These are phyloP conservation scores for Diaporthe longicolla DNA, from an alignment of 2,329 filamentous ascomycete species.

Conservation along the genomic window DNA sequence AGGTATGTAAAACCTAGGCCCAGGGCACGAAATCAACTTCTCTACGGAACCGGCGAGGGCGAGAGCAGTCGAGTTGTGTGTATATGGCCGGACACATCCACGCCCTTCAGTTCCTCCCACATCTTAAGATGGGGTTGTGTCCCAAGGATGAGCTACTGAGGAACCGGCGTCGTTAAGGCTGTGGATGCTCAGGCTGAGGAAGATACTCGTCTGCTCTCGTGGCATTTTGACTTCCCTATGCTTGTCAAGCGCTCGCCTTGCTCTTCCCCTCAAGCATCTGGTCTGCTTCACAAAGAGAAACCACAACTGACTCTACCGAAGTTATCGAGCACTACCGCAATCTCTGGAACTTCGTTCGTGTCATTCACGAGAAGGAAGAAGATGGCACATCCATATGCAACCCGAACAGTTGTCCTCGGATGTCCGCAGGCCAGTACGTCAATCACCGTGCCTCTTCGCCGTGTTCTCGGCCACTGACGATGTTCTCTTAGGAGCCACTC, in stretches of 20 bases:
- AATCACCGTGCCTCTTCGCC: background rate
- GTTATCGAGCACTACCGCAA: conserved; percentile 94
- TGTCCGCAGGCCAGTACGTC: conserved; percentile 95
- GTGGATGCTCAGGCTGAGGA: conserved; percentile 15
- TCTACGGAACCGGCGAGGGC: background rate
- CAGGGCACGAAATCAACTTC: background rate
- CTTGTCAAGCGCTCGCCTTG: background rate
- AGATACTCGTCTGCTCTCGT: background rate
- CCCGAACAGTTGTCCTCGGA: conserved; percentile 84
- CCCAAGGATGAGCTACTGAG: background rate
- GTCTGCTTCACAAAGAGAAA: background rate
- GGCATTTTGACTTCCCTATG: conserved; percentile 40
- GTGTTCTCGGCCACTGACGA: conserved; percentile 38
- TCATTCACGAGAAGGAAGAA: conserved; percentile 88
- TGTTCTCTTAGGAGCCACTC: conserved; percentile 78
- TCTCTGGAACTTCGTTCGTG: conserved; percentile 88
- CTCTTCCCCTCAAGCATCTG: background rate
- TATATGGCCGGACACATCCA: background rate
- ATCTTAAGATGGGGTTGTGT: background rate
- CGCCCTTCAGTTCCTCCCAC: background rate
- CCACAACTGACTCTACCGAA: conserved; percentile 54
- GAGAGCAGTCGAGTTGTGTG: background rate
- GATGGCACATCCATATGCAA: conserved; percentile 87
- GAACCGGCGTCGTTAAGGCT: background rate
- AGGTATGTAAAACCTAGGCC: conserved; percentile 67